These are phyloP conservation scores for Xylaria sp. DNA, from an alignment of 2,329 filamentous ascomycete genomes.

Conservation along the genomic window DNA sequence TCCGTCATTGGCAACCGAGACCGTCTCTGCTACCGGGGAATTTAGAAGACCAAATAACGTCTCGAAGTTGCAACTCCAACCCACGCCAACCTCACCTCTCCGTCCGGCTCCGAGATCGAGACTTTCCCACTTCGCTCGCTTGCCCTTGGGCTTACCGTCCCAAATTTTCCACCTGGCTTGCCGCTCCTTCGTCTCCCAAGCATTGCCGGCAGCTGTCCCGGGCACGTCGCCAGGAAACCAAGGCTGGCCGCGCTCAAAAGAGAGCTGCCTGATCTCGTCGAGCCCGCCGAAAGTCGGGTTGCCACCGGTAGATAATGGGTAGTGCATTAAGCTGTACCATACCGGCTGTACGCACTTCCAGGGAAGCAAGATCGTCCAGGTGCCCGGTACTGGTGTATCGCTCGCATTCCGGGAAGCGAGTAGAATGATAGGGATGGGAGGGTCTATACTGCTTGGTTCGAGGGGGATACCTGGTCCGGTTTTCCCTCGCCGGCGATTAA, in stretches of 20 bases:
- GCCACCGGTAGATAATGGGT: constrained; percentile 79
- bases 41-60: constrained; percentile 62
- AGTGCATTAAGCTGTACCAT: constrained; percentile 89
- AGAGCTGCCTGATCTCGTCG: constrained; percentile 80
- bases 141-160: constrained; percentile 83
- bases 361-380: constrained; percentile 86
- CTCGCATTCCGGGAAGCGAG: constrained; percentile 66
- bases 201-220: constrained; percentile 79
- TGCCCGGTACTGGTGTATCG: constrained; percentile 67
- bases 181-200: constrained; percentile 79
- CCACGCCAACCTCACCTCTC: constrained; percentile 84
- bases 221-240: constrained; percentile 91
- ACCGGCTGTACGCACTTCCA: constrained; percentile 89
- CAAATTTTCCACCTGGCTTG: constrained; percentile 70
- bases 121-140: constrained; percentile 78
- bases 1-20: constrained; percentile 28
- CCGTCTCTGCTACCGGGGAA: constrained; percentile 38
- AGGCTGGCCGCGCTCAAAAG: constrained; percentile 80
- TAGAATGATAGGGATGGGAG: constrained; percentile 80
- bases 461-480: constrained; percentile 72
- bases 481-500: constrained; percentile 79
- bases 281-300: constrained; percentile 87
- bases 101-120: constrained; percentile 78
- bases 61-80: constrained; percentile 88
- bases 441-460: constrained; percentile 69